Evolutionary conservation across 1,284 basidiomycete species (phyloP).

Genomic region (Sanghuangporus baumii): DNA sequence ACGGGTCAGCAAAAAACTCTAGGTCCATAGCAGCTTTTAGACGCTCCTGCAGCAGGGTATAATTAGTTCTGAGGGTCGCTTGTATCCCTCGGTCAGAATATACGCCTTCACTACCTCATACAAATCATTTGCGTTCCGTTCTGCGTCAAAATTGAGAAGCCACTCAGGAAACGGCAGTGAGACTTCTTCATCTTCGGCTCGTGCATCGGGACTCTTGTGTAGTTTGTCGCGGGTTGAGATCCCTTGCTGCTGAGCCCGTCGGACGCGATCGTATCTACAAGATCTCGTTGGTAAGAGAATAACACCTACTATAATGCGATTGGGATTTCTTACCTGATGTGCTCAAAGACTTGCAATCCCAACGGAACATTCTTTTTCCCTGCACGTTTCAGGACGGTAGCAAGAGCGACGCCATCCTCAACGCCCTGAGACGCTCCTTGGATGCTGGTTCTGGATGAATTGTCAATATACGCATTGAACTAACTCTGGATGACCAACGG

Average conservation of each 20-base stretch:
- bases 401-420: slow-evolving; percentile 22
- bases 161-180: slow-evolving; percentile 19
- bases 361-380: slow-evolving; percentile 21
- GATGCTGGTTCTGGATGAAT: slow-evolving; percentile 18
- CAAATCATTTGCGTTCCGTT: slow-evolving; percentile 14
- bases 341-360: slow-evolving; percentile 20
- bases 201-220: slow-evolving; percentile 16
- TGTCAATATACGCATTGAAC: background rate
- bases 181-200: slow-evolving; percentile 18
- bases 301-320: background rate
- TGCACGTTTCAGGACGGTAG: slow-evolving; percentile 16
- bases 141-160: slow-evolving; percentile 19
- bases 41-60: background rate
- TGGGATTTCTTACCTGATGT: slow-evolving; percentile 15
- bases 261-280: slow-evolving; percentile 19
- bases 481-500: slow-evolving; percentile 3
- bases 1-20: no score
- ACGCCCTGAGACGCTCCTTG: slow-evolving; percentile 23
- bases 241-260: slow-evolving; percentile 18
- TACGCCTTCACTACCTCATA: slow-evolving; percentile 13
- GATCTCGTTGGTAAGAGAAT: background rate
- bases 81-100: slow-evolving; percentile 17
- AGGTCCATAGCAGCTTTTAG: background rate
- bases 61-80: background rate
- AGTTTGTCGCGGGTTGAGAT: slow-evolving; percentile 19